Conservation (phyloP, 257 asterid genomes). For the Datura wrightii region DNA sequence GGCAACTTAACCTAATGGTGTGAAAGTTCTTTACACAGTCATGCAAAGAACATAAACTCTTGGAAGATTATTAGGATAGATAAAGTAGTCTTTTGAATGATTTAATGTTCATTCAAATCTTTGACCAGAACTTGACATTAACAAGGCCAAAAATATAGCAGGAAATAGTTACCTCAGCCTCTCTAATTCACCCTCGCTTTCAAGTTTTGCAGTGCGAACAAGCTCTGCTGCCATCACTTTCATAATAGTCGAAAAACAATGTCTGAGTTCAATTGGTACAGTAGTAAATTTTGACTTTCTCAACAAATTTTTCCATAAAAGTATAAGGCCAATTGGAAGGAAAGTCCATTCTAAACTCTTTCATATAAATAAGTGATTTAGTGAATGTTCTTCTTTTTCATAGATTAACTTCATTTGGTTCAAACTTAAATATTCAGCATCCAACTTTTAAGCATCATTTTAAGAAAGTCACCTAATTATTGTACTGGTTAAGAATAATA, state of each 20-base stretch:
- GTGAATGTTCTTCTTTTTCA: not conserved
- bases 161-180: constrained; percentile 70
- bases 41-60: not conserved
- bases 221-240: constrained; percentile 99
- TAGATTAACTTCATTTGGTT: not conserved
- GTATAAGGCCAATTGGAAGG: not conserved
- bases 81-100: constrained; percentile 3
- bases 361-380: not conserved
- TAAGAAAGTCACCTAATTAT: not conserved
- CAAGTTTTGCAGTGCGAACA: constrained; percentile 69
- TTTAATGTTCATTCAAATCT: constrained; percentile 14
- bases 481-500: too few species aligned
- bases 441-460: not conserved
- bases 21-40: not conserved
- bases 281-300: not conserved
- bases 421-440: not conserved
- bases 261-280: constrained; percentile 19
- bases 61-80: not conserved
- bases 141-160: not conserved
- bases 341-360: not conserved
- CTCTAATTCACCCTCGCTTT: constrained; percentile 69
- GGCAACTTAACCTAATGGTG: not conserved
- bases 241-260: constrained; percentile 28
- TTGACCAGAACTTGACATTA: not conserved
- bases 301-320: not conserved